Base-by-base conservation (phyloP, 2,329 filamentous ascomycete species). In the Aureobasidium sp. region DNA sequence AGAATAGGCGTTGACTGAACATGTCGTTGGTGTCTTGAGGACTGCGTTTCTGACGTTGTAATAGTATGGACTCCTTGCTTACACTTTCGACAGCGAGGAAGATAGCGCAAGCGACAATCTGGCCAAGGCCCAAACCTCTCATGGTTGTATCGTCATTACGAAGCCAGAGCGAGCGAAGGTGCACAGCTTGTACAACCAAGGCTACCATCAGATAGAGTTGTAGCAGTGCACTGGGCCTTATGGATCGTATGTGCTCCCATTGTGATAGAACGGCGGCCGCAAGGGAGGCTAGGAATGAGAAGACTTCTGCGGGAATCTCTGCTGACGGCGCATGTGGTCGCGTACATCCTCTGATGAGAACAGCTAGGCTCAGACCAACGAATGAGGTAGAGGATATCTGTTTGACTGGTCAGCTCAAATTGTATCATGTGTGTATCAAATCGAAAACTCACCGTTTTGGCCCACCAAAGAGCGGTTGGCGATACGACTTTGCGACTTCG, bases 11-110 rank as follows among this genome's bases (percentile, higher is more conserved):
- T n/a, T 74, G 67, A 6, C 69, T 70, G 59, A 73, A 73, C 7
- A 76, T 65, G 2, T 72, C 72, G 29, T 69, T 70, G 5, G 69
- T 72, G 58, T 74, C 73, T 62, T 77, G 75, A 1, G 73, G 74
- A 12, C 68, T 66, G 1, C 67, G 63, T 37, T 48, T 66, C 12
- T 62, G 64, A 35, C 66, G 65, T 24, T 56, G 62, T 44, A 69
- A 65, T 2, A 70, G 54, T 27, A 70, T 65, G 4, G 61, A 61
- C 17, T 64, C 64, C 54, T 71, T 71, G 48, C 67, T 66, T 17
- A 68, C 60, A 15, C 68, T 69, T 53, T 71, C 70, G 14, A 69
- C 62, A n/a, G 69, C 54, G n/a, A 72, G 63, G 15, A 70, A 60
- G 15, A 67, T 31, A 9, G 62, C 65, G 17, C 68, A 47, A 67